Conservation (phyloP, 176 grass and related monocot genomes). For the Eleusine indica region DNA sequence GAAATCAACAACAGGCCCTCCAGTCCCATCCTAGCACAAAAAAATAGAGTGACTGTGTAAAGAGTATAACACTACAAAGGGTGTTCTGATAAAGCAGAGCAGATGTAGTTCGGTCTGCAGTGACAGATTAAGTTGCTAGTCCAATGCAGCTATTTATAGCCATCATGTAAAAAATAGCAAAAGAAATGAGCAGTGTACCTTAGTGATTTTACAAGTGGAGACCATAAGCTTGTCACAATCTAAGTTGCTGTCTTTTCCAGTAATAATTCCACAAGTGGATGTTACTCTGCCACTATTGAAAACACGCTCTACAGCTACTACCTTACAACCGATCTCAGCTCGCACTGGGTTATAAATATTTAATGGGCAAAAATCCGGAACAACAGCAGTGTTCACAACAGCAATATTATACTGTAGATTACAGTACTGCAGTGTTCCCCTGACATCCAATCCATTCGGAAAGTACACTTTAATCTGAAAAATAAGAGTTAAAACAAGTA, state of each 20-base stretch:
- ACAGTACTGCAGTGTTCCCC: slow-evolving; percentile 16
- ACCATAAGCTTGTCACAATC: slow-evolving; percentile 2
- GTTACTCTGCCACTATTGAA: slow-evolving; percentile 11
- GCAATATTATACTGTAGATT: slow-evolving; percentile 17
- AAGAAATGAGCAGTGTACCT: background rate
- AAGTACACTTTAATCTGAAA: slow-evolving; percentile 19
- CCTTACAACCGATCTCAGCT: background rate
- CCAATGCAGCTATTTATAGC: background rate
- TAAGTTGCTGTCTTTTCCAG: slow-evolving; percentile 3
- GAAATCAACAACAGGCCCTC: slow-evolving; percentile 16
- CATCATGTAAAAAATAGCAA: background rate
- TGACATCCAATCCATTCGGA: slow-evolving; percentile 10
- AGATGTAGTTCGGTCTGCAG: background rate
- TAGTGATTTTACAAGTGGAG: slow-evolving; percentile 20
- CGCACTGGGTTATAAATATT: background rate
- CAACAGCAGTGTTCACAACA: background rate
- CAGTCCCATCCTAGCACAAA: slow-evolving; percentile 23
- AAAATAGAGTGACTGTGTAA: background rate
- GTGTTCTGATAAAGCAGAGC: background rate
- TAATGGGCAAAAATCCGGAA: background rate
- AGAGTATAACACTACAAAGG: background rate
- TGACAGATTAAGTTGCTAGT: slow-evolving; percentile 1
- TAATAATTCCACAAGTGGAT: background rate
- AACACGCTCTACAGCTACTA: slow-evolving; percentile 16
- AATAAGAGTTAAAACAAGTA: background rate